Conservation (phyloP, 225 moss, liverwort and hornwort genomes). For the Thuidium tamariscinum region DNA sequence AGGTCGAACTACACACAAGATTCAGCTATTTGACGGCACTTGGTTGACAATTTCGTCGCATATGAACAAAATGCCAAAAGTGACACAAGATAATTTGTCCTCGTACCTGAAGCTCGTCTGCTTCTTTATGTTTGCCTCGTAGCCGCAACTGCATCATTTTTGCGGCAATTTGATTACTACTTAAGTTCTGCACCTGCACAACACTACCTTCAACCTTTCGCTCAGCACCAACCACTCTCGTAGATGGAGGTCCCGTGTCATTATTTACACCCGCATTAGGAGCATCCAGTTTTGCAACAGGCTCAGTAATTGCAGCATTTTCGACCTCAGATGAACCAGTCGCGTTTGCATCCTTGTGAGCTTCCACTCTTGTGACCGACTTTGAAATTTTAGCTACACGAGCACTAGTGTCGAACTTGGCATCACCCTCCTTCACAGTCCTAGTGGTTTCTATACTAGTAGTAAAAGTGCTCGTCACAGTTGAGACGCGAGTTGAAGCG, state of each 20-base stretch:
- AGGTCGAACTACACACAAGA: neutral
- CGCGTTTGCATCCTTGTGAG: neutral
- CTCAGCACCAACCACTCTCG: neutral
- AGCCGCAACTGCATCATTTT: slow-evolving; percentile 85
- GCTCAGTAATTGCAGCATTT: slow-evolving; percentile 1
- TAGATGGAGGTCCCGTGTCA: slow-evolving; percentile 1
- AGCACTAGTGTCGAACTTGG: neutral
- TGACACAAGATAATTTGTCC: neutral
- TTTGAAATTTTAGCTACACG: slow-evolving; percentile 3
- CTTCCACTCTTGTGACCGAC: slow-evolving; percentile 17
- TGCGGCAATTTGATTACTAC: slow-evolving; percentile 81
- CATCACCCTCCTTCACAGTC: slow-evolving; percentile 8
- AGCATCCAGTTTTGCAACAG: slow-evolving; percentile 5
- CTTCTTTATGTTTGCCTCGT: slow-evolving; percentile 73
- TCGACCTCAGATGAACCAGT: neutral
- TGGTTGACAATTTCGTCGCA: neutral
- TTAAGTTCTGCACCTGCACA: slow-evolving; percentile 31
- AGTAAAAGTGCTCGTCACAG: slow-evolving; percentile 9
- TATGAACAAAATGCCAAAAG: neutral
- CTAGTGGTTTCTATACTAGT: slow-evolving; percentile 15
- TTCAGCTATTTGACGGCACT: neutral
- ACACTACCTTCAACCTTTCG: slow-evolving; percentile 17
- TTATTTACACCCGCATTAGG: neutral
- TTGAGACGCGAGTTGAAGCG: neutral
- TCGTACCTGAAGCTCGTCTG: slow-evolving; percentile 73